These are phyloP conservation scores for Petunia secreta DNA, from an alignment of 257 asterid genomes.

Conservation along the genomic window DNA sequence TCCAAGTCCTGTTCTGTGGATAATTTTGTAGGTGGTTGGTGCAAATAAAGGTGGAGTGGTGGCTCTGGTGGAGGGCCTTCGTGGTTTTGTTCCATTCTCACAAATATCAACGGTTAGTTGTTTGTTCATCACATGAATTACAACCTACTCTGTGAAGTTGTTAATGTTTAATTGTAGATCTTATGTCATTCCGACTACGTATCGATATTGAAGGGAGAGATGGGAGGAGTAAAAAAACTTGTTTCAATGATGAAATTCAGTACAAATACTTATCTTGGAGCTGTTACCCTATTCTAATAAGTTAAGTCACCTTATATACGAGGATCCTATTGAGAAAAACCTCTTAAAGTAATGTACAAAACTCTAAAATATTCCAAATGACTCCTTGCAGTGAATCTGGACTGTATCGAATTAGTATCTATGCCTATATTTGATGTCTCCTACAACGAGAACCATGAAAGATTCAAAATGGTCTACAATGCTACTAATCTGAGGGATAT, in stretches of 20 bases:
- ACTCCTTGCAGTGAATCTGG: background rate
- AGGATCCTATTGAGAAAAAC: background rate
- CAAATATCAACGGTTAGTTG: conserved; percentile 82
- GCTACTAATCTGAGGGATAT: conserved; percentile 1
- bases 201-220: background rate
- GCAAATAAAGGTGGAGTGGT: conserved; percentile 97
- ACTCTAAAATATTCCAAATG: background rate
- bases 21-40: conserved; percentile 71
- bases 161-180: background rate
- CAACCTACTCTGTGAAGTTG: background rate
- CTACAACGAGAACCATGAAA: conserved; percentile 15
- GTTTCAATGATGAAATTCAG: background rate
- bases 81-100: conserved; percentile 94
- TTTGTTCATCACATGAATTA: conserved; percentile 16
- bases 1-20: conserved; percentile 14
- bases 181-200: background rate
- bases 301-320: background rate
- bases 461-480: background rate
- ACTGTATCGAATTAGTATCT: background rate
- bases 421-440: background rate
- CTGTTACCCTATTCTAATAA: background rate
- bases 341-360: background rate
- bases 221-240: background rate
- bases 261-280: background rate
- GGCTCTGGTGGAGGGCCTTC: conserved; percentile 89